Conservation (phyloP, 352 stramenopile species). For the Phytophthora chlamydospora region DNA sequence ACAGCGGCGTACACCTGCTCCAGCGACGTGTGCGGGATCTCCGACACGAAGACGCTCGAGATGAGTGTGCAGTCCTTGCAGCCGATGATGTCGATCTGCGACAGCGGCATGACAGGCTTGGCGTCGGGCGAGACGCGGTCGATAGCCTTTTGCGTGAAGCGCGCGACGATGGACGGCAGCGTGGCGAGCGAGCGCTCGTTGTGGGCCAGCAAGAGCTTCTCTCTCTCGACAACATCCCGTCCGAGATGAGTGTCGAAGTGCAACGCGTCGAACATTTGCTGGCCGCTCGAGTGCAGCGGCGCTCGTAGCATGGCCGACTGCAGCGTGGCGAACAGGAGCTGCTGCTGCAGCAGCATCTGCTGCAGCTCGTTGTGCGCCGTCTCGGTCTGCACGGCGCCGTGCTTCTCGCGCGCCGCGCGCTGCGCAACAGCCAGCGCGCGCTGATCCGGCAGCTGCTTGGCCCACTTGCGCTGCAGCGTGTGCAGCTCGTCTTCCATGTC, state of each 20-base stretch:
- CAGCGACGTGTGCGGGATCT: slow-evolving; percentile 28
- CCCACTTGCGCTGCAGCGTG: slow-evolving; percentile 9
- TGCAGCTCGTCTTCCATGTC: slow-evolving; percentile 19
- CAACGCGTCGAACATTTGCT: slow-evolving; percentile 17
- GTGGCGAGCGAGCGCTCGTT: slow-evolving; percentile 9
- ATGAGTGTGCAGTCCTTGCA: slow-evolving; percentile 18
- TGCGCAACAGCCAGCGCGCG: slow-evolving; percentile 9
- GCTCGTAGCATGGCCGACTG: slow-evolving; percentile 14
- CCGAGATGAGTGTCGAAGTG: slow-evolving; percentile 18
- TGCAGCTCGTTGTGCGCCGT: slow-evolving; percentile 11
- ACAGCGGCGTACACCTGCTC: slow-evolving; percentile 19
- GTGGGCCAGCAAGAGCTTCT: slow-evolving; percentile 11
- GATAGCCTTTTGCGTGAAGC: slow-evolving; percentile 12
- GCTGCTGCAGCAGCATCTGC: slow-evolving; percentile 25
- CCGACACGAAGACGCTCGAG: slow-evolving; percentile 22
- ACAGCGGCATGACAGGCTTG: slow-evolving; percentile 10
- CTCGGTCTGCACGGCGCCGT: slow-evolving; percentile 3
- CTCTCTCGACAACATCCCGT: background rate
- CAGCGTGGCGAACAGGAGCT: slow-evolving; percentile 21
- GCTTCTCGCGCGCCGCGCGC: slow-evolving; percentile 18
- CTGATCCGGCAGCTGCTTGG: slow-evolving; percentile 8
- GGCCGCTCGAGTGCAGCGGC: slow-evolving; percentile 18
- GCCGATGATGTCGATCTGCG: slow-evolving; percentile 17
- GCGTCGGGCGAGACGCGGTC: background rate
- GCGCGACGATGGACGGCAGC: slow-evolving; percentile 8